Evolutionary conservation across 2,329 filamentous ascomycete species (phyloP).

Genomic region (Gliomastix tumulicola): DNA sequence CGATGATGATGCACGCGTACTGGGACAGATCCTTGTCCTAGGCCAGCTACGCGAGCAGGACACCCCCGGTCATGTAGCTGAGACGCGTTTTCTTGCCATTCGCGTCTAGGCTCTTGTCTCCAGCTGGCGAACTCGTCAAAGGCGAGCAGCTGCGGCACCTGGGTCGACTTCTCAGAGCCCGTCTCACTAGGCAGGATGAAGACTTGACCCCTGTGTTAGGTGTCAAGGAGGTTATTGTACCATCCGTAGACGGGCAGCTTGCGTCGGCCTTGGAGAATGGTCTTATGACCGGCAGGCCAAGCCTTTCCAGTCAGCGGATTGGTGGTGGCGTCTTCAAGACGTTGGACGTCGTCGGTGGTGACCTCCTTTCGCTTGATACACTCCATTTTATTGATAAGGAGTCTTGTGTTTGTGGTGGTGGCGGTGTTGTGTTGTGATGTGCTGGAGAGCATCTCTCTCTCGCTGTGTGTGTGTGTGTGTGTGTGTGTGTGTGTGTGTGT

Average conservation of each 20-base stretch:
- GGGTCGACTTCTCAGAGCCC: slow-evolving; percentile 8
- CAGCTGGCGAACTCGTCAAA: slow-evolving; percentile 7
- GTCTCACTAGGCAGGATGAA: not conserved
- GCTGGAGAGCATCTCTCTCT: no score
- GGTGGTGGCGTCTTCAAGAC: slow-evolving; percentile 4
- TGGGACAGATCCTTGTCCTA: not conserved
- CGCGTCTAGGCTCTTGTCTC: no score
- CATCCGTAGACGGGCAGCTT: slow-evolving; percentile 10
- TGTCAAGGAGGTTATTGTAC: not conserved
- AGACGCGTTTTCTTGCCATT: not conserved
- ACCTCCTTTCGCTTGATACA: slow-evolving; percentile 5
- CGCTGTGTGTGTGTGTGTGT: not conserved
- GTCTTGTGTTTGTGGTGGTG: not conserved
- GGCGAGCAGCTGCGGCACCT: slow-evolving; percentile 8
- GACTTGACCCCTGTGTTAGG: not conserved
- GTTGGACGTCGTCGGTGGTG: slow-evolving; percentile 5
- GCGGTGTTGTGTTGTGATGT: no score
- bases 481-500: not conserved
- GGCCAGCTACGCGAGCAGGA: not conserved
- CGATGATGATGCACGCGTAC: slow-evolving; percentile 71
- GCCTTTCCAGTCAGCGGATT: slow-evolving; percentile 6
- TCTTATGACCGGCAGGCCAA: slow-evolving; percentile 3
- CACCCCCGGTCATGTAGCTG: not conserved
- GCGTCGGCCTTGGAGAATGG: slow-evolving; percentile 5
- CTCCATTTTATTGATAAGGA: slow-evolving; percentile 1